Evolutionary conservation across 192 early-diverging fungal genomes (phyloP), one percentile per base, ranked within the genome.

Genomic region (Coemansia sp.): DNA sequence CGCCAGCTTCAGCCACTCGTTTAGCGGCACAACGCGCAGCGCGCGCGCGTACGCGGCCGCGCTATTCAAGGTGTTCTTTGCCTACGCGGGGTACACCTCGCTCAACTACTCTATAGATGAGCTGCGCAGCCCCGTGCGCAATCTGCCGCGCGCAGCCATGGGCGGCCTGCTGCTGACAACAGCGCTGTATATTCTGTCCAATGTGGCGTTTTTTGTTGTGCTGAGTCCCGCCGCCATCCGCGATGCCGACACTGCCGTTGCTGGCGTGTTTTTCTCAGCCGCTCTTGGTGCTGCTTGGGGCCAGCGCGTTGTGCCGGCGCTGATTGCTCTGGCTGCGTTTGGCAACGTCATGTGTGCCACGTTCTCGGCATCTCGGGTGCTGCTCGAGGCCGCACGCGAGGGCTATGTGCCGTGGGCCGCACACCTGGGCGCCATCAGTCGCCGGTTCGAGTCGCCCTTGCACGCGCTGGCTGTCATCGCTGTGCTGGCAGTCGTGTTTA

Each of bases 41-140:
- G 53, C 77, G 2, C 62, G 58, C 31, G 60, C 56, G 1, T 79
- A 79, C 32, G 54, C 59, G 27, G 56, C 58, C 25, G 77, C 77
- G 33, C 56, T 80, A 14, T 76, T 72, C 60, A 75, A 75, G 39
- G 82, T 80, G 51, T 61, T 81, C 21, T 83, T 71, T 41, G 74
- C 81, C 5, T 86, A 82, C 40, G 68, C 79, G 27, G 84, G 84
- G 10, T 86, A 73, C 65, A 78, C 69, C 15, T 73, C 80, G 38
- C 59, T 83, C 14, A 80, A 82, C 54, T 86, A 85, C 65, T 75
- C 74, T 3, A 70, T 83, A 1, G 83, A 78, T 51, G 84, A 86
- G 63, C 66, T 86, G 41, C 53, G 68, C 8, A 55, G 65, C 33
- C 84, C 84, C 9, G 67, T 70, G 35, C 78, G 77, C 53, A 86